These are phyloP conservation scores for Acaromyces ingoldii DNA, from an alignment of 1,284 basidiomycete genomes.

Conservation along the genomic window DNA sequence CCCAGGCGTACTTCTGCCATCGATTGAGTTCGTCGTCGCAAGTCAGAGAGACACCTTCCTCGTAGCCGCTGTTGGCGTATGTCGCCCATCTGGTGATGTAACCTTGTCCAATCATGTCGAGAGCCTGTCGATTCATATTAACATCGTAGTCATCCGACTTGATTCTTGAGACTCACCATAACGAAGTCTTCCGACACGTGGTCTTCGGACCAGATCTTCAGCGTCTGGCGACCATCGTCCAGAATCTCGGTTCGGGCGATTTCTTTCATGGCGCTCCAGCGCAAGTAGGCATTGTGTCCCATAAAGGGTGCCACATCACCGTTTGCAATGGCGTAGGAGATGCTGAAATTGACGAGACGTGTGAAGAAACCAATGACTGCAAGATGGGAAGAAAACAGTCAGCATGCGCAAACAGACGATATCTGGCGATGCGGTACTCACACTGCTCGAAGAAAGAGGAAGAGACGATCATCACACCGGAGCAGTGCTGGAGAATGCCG, in stretches of 20 bases:
- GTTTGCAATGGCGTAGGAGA: conserved; percentile 54
- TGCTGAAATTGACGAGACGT: conserved; percentile 28
- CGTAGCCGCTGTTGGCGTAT: conserved; percentile 72
- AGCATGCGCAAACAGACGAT: too few relatives aligned
- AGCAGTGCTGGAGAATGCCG: conserved; percentile 77
- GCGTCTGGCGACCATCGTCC: conserved; percentile 56
- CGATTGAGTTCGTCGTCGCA: conserved; percentile 72
- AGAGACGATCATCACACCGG: conserved; percentile 75
- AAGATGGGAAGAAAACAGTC: too few relatives aligned
- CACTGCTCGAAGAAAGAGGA: conserved; percentile 81
- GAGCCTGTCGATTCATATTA: too few relatives aligned
- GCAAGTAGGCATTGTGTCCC: conserved; percentile 79
- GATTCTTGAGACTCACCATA: too few relatives aligned
- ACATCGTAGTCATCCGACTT: conserved; percentile 78
- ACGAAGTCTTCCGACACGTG: conserved; percentile 82
- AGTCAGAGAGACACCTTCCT: conserved; percentile 76
- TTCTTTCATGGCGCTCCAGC: conserved; percentile 78
- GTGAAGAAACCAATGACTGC: conserved; percentile 71
- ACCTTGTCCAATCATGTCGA: conserved; percentile 53
- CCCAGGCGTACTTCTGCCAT: conserved; percentile 82
- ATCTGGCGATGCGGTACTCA: too few relatives aligned
- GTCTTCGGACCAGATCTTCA: conserved; percentile 71
- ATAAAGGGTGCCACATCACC: conserved; percentile 64
- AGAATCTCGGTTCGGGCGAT: conserved; percentile 66
- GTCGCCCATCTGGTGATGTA: conserved; percentile 78